Conservation (phyloP, 2,329 filamentous ascomycete genomes). For the Juglanconis sp. region DNA sequence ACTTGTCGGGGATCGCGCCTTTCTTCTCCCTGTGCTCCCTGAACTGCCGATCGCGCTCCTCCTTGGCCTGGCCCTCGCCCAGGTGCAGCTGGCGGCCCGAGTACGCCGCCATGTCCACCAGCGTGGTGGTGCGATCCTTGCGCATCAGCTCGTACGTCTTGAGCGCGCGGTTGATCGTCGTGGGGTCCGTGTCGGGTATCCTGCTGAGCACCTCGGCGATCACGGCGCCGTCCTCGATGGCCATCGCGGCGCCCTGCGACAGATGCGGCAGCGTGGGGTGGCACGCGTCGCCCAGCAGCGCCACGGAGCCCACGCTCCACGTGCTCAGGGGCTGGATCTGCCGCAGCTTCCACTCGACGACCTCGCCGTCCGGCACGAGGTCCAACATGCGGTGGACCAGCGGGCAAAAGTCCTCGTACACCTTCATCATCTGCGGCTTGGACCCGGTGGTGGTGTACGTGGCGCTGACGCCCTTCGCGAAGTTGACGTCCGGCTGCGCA, state of each 20-base stretch:
- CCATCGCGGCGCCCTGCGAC: slow-evolving; percentile 65
- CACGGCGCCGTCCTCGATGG: slow-evolving; percentile 64
- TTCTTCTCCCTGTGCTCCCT: slow-evolving; percentile 46
- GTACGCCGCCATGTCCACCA: slow-evolving; percentile 53
- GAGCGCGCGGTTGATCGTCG: slow-evolving; percentile 45
- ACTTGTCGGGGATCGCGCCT: slow-evolving; percentile 60
- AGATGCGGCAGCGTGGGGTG: slow-evolving; percentile 67
- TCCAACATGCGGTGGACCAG: slow-evolving; percentile 56
- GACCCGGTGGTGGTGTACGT: slow-evolving; percentile 63
- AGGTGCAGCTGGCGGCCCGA: slow-evolving; percentile 55
- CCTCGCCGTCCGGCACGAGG: slow-evolving; percentile 58
- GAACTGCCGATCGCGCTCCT: slow-evolving; percentile 57
- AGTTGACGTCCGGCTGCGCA: slow-evolving; percentile 59
- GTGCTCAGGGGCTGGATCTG: slow-evolving; percentile 54
- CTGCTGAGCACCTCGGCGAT: slow-evolving; percentile 50
- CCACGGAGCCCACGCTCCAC: slow-evolving; percentile 56
- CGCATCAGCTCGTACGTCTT: slow-evolving; percentile 54
- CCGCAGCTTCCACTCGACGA: slow-evolving; percentile 63
- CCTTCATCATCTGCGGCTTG: slow-evolving; percentile 59
- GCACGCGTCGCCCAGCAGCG: slow-evolving; percentile 62
- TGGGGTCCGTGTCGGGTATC: slow-evolving; percentile 33
- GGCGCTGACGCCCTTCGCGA: slow-evolving; percentile 52
- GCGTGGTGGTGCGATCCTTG: slow-evolving; percentile 50
- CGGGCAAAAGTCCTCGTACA: slow-evolving; percentile 60
- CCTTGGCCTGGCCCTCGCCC: slow-evolving; percentile 54